These are phyloP conservation scores for Zygnema circumcarinatum DNA, from an alignment of 139 green algal species.

Conservation along the genomic window DNA sequence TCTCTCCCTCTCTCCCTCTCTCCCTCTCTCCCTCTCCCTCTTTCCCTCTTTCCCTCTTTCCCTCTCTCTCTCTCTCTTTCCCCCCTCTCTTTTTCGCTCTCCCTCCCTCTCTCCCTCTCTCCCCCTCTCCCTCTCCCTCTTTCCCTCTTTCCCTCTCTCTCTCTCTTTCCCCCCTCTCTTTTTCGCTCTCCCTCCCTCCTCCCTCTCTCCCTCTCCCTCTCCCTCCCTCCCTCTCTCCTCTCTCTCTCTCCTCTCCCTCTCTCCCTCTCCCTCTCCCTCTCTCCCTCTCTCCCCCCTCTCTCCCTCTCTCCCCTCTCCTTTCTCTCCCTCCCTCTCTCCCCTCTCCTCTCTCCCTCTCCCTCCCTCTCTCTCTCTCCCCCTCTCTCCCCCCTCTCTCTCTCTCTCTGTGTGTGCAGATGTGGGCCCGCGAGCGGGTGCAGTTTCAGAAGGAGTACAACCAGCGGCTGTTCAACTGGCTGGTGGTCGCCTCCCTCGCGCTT, in stretches of 20 bases:
- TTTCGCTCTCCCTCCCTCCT: not conserved
- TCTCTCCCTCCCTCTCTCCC: constrained; percentile 12
- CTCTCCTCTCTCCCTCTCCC: not conserved
- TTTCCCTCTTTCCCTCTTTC: too few relatives aligned
- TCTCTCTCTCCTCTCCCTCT: not conserved
- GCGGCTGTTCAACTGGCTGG: constrained; percentile 61
- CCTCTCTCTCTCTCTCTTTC: too few relatives aligned
- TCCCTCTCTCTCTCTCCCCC: not conserved
- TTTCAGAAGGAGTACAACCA: constrained; percentile 64
- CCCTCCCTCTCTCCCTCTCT: too few relatives aligned
- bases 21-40: too few relatives aligned
- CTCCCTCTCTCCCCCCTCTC: not conserved
- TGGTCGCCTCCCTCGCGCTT: constrained; percentile 46
- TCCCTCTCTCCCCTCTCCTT: not conserved
- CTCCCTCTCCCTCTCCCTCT: not conserved
- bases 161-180: not conserved
- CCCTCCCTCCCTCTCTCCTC: not conserved
- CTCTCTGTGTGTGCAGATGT: constrained; percentile 19
- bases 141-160: not conserved
- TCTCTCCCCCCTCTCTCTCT: not conserved
- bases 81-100: too few relatives aligned
- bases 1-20: too few relatives aligned
- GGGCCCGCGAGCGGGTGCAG: constrained; percentile 29
- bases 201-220: not conserved
- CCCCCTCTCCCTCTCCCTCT: not conserved